Evolutionary conservation across 2,329 filamentous ascomycete genomes (phyloP), one percentile per base, ranked within the genome.

Genomic region (Trichoderma asperellum): DNA sequence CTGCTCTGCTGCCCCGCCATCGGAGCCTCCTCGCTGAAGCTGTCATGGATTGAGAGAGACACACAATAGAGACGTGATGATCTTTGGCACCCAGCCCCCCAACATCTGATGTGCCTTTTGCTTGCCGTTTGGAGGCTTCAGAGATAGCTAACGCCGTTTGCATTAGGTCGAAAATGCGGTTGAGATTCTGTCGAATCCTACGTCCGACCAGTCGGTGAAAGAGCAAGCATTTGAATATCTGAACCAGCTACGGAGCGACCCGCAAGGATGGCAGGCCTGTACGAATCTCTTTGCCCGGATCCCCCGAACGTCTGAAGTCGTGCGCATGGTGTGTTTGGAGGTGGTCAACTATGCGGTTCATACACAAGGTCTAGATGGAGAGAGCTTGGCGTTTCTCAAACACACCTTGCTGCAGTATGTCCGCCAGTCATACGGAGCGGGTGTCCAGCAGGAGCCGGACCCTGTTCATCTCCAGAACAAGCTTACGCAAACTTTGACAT

Each of bases 401-500:
- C 90, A 96, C 74, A 91, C 89, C 56, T 83, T 99, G 73, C 85
- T 97, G 82, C 87, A 88, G 74, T 97, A 98, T 80, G 86, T 96
- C 71, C 88, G 88, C 73, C 88, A 91, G 75, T 89, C 87, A 60
- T 98, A 97, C 79, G 87, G 89, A 65, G 83, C 85, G 49, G 83
- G 83, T 40, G 80, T 83, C 11, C 85, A 87, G 68, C 85, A 87
- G 69, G 83, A 85, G 70, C 82, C 90, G 72, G 96, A 99, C 78
- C 88, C 90, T 10, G 79, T 88, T 29, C 87, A 88, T 73, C 90
- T 99, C 55, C 95, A 98, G 81, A 99, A 98, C 83, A 99, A 99
- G 82, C 88, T 99, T 73, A 94, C 95, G 57, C 96, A 99, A 82
- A 97, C 94, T 14, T 83, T 99, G 75, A 99, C 96, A 11, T 96